These are phyloP conservation scores for Rutstroemia sp. DNA, from an alignment of 2,329 filamentous ascomycete genomes.

Conservation along the genomic window DNA sequence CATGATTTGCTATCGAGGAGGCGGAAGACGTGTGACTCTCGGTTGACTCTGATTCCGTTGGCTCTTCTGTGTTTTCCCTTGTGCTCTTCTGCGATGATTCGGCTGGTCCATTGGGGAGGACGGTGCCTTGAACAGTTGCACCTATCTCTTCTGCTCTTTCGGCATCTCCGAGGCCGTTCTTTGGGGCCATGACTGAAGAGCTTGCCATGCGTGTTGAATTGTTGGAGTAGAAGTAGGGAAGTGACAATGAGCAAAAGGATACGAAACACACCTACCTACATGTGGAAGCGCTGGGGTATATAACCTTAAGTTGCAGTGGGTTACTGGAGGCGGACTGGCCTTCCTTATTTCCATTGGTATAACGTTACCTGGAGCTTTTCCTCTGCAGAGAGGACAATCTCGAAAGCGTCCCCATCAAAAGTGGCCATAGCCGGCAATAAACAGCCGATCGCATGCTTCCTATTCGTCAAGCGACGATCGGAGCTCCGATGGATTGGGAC, in stretches of 20 bases:
- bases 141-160: slow-evolving; percentile 18
- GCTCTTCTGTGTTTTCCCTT: slow-evolving; percentile 9
- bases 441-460: not conserved
- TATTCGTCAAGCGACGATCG: not conserved
- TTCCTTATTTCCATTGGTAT: not conserved
- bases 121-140: slow-evolving; percentile 12
- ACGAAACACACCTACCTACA: slow-evolving; percentile 1
- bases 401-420: not conserved
- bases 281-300: no score
- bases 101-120: slow-evolving; percentile 10
- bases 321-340: not conserved
- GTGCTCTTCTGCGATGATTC: slow-evolving; percentile 11
- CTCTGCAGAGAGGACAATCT: no score
- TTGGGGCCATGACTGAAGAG: slow-evolving; percentile 18
- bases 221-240: not conserved
- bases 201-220: slow-evolving; percentile 11
- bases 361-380: no score
- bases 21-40: slow-evolving; percentile 2
- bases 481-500: not conserved
- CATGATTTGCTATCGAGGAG: slow-evolving; percentile 13
- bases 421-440: not conserved
- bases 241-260: not conserved
- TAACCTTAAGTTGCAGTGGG: not conserved
- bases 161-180: slow-evolving; percentile 13
- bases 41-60: not conserved